phyloP scores from a whole-genome alignment of 208 protist genomes.

The Naegleria gruberi region DNA sequence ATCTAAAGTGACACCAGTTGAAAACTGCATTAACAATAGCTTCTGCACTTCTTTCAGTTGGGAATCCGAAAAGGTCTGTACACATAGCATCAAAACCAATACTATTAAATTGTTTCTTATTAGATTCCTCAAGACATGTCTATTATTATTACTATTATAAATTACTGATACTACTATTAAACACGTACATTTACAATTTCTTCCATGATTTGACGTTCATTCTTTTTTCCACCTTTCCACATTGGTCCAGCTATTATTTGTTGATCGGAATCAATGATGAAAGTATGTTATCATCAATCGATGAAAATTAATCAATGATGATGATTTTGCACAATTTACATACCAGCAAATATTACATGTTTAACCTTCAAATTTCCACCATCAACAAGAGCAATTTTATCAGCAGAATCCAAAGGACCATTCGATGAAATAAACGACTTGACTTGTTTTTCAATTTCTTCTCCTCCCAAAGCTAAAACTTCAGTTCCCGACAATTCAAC shows the following conservation, averaged over 20 bases:
- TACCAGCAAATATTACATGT: neutral
- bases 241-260: neutral
- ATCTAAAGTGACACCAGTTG: neutral
- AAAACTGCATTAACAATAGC: neutral
- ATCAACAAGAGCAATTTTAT: neutral
- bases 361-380: neutral
- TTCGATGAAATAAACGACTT: neutral
- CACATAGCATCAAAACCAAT: neutral
- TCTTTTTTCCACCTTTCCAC: conserved; percentile 4
- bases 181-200: too few relatives aligned
- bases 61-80: neutral
- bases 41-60: neutral
- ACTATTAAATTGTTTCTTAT: neutral
- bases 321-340: neutral
- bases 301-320: neutral
- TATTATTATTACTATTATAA: too few relatives aligned
- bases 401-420: neutral
- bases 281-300: too few relatives aligned
- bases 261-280: too few relatives aligned
- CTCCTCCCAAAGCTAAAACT: neutral
- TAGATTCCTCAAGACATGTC: neutral
- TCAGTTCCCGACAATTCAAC: neutral
- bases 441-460: neutral
- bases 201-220: neutral
- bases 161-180: too few relatives aligned